Conservation (phyloP, 1,284 basidiomycete genomes). For the Salmacisia buchloeana region DNA sequence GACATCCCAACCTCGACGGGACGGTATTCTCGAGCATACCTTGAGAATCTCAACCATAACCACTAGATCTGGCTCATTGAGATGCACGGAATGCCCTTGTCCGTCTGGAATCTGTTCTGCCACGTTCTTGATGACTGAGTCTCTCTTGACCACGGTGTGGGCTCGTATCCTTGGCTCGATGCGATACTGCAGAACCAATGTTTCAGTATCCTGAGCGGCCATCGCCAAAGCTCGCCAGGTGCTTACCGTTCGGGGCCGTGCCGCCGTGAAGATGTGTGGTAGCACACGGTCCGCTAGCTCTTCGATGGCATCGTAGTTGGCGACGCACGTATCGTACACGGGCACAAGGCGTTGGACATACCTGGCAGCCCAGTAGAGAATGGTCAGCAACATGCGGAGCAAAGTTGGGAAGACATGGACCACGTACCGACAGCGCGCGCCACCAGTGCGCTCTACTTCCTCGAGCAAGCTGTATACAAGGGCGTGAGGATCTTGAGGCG, state of each 20-base stretch:
- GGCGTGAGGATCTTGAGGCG: slow-evolving; percentile 14
- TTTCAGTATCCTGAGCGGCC: slow-evolving; percentile 15
- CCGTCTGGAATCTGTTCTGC: slow-evolving; percentile 21
- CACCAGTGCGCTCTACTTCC: slow-evolving; percentile 31
- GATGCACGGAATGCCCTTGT: slow-evolving; percentile 26
- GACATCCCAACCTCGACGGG: not conserved
- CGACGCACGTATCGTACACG: slow-evolving; percentile 21
- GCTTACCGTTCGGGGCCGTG: slow-evolving; percentile 9
- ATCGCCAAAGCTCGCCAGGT: not conserved
- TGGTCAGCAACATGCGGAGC: not conserved
- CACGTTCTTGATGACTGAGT: slow-evolving; percentile 29
- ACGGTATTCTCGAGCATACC: slow-evolving; percentile 7
- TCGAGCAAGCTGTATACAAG: slow-evolving; percentile 19
- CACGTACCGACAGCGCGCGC: slow-evolving; percentile 24
- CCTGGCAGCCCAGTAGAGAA: not conserved
- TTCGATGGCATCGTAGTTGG: slow-evolving; percentile 18
- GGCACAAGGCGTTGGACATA: slow-evolving; percentile 31
- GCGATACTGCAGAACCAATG: slow-evolving; percentile 10
- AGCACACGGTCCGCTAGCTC: slow-evolving; percentile 19
- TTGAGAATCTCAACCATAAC: slow-evolving; percentile 36
- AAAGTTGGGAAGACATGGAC: slow-evolving; percentile 10
- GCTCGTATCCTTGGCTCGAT: slow-evolving; percentile 41
- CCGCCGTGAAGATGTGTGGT: slow-evolving; percentile 17
- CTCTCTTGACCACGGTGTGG: slow-evolving; percentile 29
- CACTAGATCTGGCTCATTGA: slow-evolving; percentile 28